Base-by-base conservation (phyloP, 805 yeast species). In the Saturnispora zaruensis region DNA sequence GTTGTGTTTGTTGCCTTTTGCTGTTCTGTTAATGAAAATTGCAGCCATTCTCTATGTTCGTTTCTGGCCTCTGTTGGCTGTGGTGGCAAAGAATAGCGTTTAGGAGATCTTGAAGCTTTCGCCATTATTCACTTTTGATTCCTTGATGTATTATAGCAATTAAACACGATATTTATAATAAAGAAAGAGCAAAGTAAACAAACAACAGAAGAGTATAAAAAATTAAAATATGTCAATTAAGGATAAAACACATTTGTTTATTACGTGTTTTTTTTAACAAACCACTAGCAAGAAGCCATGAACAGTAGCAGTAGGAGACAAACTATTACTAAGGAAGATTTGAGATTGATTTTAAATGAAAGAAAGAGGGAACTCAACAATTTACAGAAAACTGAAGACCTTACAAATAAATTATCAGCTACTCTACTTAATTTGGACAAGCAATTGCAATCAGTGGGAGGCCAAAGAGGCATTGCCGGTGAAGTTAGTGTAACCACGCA, bases 391-490 rank as follows among this genome's bases (percentile, higher is more conserved):
- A 67, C 82, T 9, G 71, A 75, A 48, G 64, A 63, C 6, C 70
- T 73, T 20, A 78, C 84, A 0, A 67, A 64, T 3, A 62, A 60
- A 0, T 64, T 82, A 26, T 73, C 77, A 6, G 51, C 53, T 2
- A 76, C 78, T 53, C 65, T 82, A 18, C 77, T 74, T 34, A 67
- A 66, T 16, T 66, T 81, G 4, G 75, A 74, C n/a, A 63, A 65
- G 5, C 75, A 76, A 53, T 59, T 82, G 7, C 74, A 70, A 18
- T 69, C 69, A 14, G 65, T 80, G 64, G 50, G 50, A 5, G 46
- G 46, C 5, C 65, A 72, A 45, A 74, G 74, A 38, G 88, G 88
- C 0, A 73, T 87, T 1, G 79, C 73, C 43, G 75, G 82, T 36
- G 81, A 36, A 34, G 37, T 81, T 6, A 77, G 78, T 2, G 64